Conservation (phyloP, 495 filamentous ascomycete species). For the Xylaria castorea region DNA sequence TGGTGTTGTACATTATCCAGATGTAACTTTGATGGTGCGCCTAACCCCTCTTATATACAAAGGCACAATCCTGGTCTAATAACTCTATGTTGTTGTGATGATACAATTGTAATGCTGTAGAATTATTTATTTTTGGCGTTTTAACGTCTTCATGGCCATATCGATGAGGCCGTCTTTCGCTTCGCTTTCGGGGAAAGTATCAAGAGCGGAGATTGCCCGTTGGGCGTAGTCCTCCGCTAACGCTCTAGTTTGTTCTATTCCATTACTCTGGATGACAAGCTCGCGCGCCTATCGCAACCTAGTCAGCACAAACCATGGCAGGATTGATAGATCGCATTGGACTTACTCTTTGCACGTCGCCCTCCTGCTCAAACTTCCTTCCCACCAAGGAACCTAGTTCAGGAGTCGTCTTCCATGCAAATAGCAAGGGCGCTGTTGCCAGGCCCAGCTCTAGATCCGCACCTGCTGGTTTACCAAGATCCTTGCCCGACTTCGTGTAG, state of each 20-base stretch:
- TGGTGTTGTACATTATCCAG: constrained; percentile 23
- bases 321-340: not conserved
- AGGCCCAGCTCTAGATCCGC: constrained; percentile 93
- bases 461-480: constrained; percentile 92
- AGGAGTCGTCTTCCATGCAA: constrained; percentile 90
- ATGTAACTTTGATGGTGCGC: constrained; percentile 15
- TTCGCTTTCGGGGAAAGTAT: constrained; percentile 84
- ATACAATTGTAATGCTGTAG: constrained; percentile 19
- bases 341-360: constrained; percentile 82
- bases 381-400: constrained; percentile 89
- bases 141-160: constrained; percentile 91
- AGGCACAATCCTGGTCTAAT: constrained; percentile 22
- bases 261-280: constrained; percentile 80
- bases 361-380: constrained; percentile 82
- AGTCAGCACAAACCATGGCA: constrained; percentile 17
- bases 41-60: constrained; percentile 26
- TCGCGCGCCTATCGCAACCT: constrained; percentile 71
- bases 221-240: constrained; percentile 90
- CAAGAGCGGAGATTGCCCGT: constrained; percentile 83
- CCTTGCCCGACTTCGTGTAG: constrained; percentile 82
- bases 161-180: constrained; percentile 89
- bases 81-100: constrained; percentile 21
- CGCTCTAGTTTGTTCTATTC: constrained; percentile 86
- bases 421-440: constrained; percentile 93
- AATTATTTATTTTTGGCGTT: constrained; percentile 74